Evolutionary conservation across 805 yeast genomes (phyloP), one percentile per base, ranked within the genome.

Genomic region (Jamesozyma rosinii): DNA sequence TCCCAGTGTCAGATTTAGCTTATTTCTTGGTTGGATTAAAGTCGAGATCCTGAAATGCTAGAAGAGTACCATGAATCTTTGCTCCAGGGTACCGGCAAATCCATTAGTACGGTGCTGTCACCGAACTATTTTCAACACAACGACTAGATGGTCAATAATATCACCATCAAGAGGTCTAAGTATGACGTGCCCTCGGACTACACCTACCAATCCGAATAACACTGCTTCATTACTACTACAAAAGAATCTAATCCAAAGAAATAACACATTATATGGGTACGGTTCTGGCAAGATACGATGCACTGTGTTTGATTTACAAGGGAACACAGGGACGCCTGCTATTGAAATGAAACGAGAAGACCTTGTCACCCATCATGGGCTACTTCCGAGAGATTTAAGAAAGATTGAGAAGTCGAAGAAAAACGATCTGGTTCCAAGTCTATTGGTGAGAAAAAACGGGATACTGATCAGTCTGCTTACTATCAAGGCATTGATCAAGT

Each of bases 351-450:
- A 86, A 48, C 76, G 86, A 55, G 72, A 83, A 41, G 80, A 79
- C 42, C 74, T 90, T 46, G 70, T 90, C 9, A 70, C 78, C 27
- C 77, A 79, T 49, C 85, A 89, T 59, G 86, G 85, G 11, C 63
- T 90, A 21, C 76, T 83, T 45, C 96, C 97, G 0, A 70, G 98
- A 60, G 98, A 90, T 61, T 67, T 90, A 51, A 69, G 98, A 18
- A 90, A 89, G 57, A 81, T 90, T 42, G 97, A 90, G 39, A 75
- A 84, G 44, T 81, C 82, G 1, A 54, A 54, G 63, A 76, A 49
- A 60, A 77, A 53, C 34, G 66, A 60, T 45, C 81, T 86, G 38
- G 90, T 85, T 1, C 96, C 96, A 0, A 77, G 83, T 39, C 76
- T 88, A 42, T 76, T 87, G 52, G 88, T 85, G 10, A 70, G 96